Evolutionary conservation across 352 stramenopile species (phyloP).

Genomic region (Lagenidium sp.): DNA sequence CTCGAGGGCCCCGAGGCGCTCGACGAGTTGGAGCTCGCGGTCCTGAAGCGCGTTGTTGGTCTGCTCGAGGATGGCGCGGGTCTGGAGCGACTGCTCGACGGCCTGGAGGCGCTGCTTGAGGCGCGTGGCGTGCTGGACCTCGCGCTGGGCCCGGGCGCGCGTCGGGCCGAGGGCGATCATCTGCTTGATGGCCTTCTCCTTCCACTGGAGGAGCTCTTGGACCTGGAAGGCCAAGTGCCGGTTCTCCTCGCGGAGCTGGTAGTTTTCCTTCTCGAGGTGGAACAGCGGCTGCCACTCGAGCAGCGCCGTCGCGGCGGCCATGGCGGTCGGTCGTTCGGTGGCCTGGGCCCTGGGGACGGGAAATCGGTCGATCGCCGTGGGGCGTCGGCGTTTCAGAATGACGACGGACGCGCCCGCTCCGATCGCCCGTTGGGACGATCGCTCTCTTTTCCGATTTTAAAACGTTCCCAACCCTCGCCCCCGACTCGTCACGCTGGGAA

Average conservation of each 20-base stretch:
- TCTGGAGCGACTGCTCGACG: conserved; percentile 46
- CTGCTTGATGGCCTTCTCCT: conserved; percentile 53
- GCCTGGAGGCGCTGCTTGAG: conserved; percentile 40
- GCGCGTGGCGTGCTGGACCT: conserved; percentile 41
- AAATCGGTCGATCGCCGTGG: not conserved
- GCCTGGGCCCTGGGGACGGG: not conserved
- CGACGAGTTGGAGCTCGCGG: conserved; percentile 17
- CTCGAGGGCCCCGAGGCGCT: conserved; percentile 19
- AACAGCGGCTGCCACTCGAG: conserved; percentile 47
- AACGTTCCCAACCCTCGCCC: no score
- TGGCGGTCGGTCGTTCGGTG: not conserved
- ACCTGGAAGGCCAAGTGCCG: conserved; percentile 34
- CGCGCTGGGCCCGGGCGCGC: conserved; percentile 26
- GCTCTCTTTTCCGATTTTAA: no score
- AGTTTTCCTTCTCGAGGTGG: conserved; percentile 57
- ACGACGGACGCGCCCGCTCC: no score
- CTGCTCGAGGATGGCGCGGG: conserved; percentile 34
- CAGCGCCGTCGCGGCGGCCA: conserved; percentile 26
- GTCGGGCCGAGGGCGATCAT: conserved; percentile 49
- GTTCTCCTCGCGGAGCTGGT: conserved; percentile 50
- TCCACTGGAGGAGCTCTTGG: conserved; percentile 46
- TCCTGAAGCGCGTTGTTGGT: conserved; percentile 26
- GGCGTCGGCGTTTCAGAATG: not conserved
- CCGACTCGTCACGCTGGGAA: not conserved
- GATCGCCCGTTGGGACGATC: no score